Conservation (phyloP, 495 filamentous ascomycete species). For the Tuber microsphaerosporum region DNA sequence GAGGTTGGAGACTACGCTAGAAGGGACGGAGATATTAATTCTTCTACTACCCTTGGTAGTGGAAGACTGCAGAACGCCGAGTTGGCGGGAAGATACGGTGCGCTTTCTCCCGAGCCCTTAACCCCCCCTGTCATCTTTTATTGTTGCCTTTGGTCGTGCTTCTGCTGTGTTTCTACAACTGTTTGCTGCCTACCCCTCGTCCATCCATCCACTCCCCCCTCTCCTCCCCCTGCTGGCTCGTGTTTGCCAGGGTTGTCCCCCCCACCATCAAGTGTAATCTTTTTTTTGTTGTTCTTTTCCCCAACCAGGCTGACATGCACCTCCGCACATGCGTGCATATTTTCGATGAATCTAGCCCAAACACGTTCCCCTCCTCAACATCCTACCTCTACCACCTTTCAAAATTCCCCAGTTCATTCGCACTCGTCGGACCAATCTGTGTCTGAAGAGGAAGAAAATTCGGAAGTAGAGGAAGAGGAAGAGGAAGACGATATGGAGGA, state of each 20-base stretch:
- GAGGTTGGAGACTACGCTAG: constrained; percentile 19
- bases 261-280: constrained; percentile 7
- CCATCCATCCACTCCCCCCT: constrained; percentile 6
- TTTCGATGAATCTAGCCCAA: constrained; percentile 27
- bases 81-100: constrained; percentile 40
- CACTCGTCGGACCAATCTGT: constrained; percentile 28
- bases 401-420: constrained; percentile 24
- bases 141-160: constrained; percentile 27
- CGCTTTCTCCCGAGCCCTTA: neutral
- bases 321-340: constrained; percentile 24
- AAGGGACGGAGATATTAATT: constrained; percentile 19
- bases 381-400: constrained; percentile 15
- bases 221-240: neutral
- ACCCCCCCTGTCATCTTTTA: neutral
- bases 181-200: constrained; percentile 15
- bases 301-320: constrained; percentile 26
- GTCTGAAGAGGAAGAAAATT: constrained; percentile 34
- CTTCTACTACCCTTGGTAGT: constrained; percentile 38
- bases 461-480: constrained; percentile 35
- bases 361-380: constrained; percentile 35
- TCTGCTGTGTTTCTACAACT: constrained; percentile 14
- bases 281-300: constrained; percentile 9
- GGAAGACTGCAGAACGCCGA: constrained; percentile 36
- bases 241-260: neutral
- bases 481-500: constrained; percentile 41